Base-by-base conservation (phyloP, 1,284 basidiomycete species). In the Pulchroboletus neoregius region DNA sequence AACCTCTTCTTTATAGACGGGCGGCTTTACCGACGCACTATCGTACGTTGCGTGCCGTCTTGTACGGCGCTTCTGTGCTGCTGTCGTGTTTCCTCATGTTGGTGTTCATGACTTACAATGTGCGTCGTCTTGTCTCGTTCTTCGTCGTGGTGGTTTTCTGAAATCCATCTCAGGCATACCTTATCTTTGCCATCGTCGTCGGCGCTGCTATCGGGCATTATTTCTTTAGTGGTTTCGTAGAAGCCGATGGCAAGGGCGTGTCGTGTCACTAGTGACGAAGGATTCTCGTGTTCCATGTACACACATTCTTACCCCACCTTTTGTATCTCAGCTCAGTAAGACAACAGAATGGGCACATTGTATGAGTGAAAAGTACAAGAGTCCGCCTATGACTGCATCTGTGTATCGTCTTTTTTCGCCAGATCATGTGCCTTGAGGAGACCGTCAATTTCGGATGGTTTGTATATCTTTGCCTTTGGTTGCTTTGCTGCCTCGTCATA, bases 381-480 rank as follows among this genome's bases (percentile, higher is more conserved):
- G 20, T 49, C 46, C 13, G 28, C 28, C 51, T 66, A 68, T 49
- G 73, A 55, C 62, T 77, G 80, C 82, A 84, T 87, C 64, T 84
- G 84, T 15, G 76, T 63, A 58, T 87, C 87, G 39, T 88, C 85
- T 69, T 90, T 87, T 74, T 93, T 94, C 52, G 82, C 90, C 35
- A 98, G 71, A 16, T 90, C 91, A 58, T 96, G 86, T 58, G 85
- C 78, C 62, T 83, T 72, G 52, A 99, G 74, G 50, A 98, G 68
- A 28, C 80, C 85, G 63, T 97, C 94, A 48, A 99, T 91, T 72
- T 99, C 95, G 24, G 82, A 70, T 22, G 95, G 91, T 54, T 80
- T 81, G 73, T 92, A 97, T 62, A 99, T 94, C 77, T 93, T 95
- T 34, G 91, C 91, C 61, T 84, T 82, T 1, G 94, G 93, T 63